Evolutionary conservation across 2,329 filamentous ascomycete genomes (phyloP).

Genomic region (Akanthomyces lecanii): DNA sequence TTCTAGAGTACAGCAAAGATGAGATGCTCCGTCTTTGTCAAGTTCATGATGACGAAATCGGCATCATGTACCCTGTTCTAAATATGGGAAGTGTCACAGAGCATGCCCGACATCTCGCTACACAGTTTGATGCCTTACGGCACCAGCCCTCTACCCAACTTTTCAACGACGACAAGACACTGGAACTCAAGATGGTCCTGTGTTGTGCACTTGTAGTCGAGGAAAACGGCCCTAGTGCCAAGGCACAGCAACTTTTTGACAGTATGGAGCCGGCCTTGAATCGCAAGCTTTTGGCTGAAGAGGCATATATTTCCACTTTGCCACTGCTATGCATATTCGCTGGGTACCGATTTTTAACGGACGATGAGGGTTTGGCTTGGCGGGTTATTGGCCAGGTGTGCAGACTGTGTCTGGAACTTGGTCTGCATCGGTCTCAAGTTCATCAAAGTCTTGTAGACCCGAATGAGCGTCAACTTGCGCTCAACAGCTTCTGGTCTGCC

Average conservation of each 20-base stretch:
- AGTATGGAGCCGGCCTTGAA: slow-evolving; percentile 71
- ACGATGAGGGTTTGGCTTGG: slow-evolving; percentile 84
- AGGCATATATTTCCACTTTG: slow-evolving; percentile 43
- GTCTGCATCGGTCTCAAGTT: slow-evolving; percentile 74
- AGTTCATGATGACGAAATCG: slow-evolving; percentile 85
- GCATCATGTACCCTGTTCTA: slow-evolving; percentile 86
- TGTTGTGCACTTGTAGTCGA: slow-evolving; percentile 75
- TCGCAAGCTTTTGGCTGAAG: slow-evolving; percentile 55
- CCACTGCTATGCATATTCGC: slow-evolving; percentile 50
- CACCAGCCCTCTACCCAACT: slow-evolving; percentile 31
- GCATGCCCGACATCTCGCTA: slow-evolving; percentile 65
- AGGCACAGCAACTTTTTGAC: slow-evolving; percentile 68
- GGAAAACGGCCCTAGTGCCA: slow-evolving; percentile 70
- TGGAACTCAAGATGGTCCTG: slow-evolving; percentile 77
- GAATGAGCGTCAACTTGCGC: slow-evolving; percentile 61
- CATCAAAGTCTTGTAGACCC: slow-evolving; percentile 66
- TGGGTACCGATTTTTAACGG: slow-evolving; percentile 76
- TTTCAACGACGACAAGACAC: slow-evolving; percentile 52
- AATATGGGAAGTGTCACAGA: slow-evolving; percentile 66
- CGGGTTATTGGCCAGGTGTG: slow-evolving; percentile 79
- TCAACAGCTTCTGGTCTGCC: slow-evolving; percentile 79
- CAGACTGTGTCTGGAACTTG: slow-evolving; percentile 74
- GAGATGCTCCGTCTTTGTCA: slow-evolving; percentile 76
- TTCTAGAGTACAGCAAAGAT: slow-evolving; percentile 72
- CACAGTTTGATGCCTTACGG: slow-evolving; percentile 60